Percentiles rank a stretch among this genome's conserved stretches.
phyloP scores from a whole-genome alignment of 352 stramenopile genomes.

The Globisporangium acanthophoron region DNA sequence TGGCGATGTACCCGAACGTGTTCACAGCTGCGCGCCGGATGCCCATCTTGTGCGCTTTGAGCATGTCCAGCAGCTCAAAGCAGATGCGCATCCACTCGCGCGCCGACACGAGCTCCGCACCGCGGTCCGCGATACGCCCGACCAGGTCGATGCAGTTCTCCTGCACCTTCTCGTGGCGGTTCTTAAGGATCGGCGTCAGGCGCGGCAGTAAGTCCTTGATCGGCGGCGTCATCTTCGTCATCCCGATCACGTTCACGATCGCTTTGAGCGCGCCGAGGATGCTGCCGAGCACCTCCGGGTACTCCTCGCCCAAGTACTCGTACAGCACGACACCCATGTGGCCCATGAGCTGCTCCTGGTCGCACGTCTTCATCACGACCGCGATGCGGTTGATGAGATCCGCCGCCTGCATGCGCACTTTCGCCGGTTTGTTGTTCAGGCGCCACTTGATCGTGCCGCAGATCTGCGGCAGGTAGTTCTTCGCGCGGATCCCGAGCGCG shows the following conservation, averaged over 20 bases:
- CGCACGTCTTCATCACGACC: slow-evolving; percentile 98
- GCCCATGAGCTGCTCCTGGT: slow-evolving; percentile 98
- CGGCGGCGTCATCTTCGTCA: slow-evolving; percentile 99
- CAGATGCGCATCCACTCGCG: slow-evolving; percentile 99
- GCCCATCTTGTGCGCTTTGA: slow-evolving; percentile 99
- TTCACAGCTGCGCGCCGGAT: slow-evolving; percentile 98
- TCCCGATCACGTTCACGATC: slow-evolving; percentile 99
- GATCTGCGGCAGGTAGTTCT: slow-evolving; percentile 99
- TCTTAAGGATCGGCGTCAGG: slow-evolving; percentile 98
- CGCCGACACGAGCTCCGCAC: slow-evolving; percentile 96
- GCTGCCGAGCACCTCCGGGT: slow-evolving; percentile 97
- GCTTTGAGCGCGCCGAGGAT: slow-evolving; percentile 97
- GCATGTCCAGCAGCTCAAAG: slow-evolving; percentile 99
- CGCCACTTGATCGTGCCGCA: slow-evolving; percentile 99
- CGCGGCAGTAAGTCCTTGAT: slow-evolving; percentile 98
- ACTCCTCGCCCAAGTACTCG: slow-evolving; percentile 99
- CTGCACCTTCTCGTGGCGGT: slow-evolving; percentile 99
- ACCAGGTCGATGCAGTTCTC: slow-evolving; percentile 99
- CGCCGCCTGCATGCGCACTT: slow-evolving; percentile 98
- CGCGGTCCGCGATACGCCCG: slow-evolving; percentile 97
- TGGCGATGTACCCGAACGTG: slow-evolving; percentile 99
- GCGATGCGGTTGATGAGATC: slow-evolving; percentile 98
- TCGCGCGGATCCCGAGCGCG: slow-evolving; percentile 94
- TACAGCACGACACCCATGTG: slow-evolving; percentile 99
- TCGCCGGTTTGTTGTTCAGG: slow-evolving; percentile 98